Evolutionary conservation across 2,329 filamentous ascomycete species (phyloP), one percentile per base, ranked within the genome.

Genomic region (Thelonectria rubi): DNA sequence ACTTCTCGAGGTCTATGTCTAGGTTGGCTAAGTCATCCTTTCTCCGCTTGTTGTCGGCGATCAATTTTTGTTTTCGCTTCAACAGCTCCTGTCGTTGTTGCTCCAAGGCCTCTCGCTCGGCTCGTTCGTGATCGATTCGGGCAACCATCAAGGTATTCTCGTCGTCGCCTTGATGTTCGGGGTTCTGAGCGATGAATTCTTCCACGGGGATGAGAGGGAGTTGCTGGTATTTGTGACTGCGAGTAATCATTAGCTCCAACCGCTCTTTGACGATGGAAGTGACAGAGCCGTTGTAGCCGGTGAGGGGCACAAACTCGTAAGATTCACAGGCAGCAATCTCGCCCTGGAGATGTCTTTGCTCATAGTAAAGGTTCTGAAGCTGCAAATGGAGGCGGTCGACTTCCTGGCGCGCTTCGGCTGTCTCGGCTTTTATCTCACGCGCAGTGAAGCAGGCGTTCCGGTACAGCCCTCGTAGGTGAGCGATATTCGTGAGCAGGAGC

Each of bases 321-420:
- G 89, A 91, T 74, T 97, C 92, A 76, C 95, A 98, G 9, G 92
- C 93, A 1, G 87, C 82, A 63, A 99, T 98, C 78, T 99, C 95
- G 50, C 92, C 92, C 66, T 91, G 88, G 56, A 99, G 81, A 77
- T 97, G 93, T 56, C 92, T 85, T 79, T 98, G 94, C 77, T 99
- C 94, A 74, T 99, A 99, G 76, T 95, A 96, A 8, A 99, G 81
- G 73, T 99, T 99, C 78, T 98, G 94, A 57, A 99, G 84, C 73
- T 97, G 92, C 39, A 99, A 84, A 75, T 98, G 94, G 63, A 99
- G 83, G 51, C 90, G 88, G 75, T 99, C 95, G 66, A 98, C 93
- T 78, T 97, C 93, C 71, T 94, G 91, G 50, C 94, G 88, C 50
- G 91, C 91, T 76, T 97, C 93, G 30, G 92, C 91, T 1, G 95